These are phyloP conservation scores for Crithidia sp. DNA, from an alignment of 208 protist genomes.

Conservation along the genomic window DNA sequence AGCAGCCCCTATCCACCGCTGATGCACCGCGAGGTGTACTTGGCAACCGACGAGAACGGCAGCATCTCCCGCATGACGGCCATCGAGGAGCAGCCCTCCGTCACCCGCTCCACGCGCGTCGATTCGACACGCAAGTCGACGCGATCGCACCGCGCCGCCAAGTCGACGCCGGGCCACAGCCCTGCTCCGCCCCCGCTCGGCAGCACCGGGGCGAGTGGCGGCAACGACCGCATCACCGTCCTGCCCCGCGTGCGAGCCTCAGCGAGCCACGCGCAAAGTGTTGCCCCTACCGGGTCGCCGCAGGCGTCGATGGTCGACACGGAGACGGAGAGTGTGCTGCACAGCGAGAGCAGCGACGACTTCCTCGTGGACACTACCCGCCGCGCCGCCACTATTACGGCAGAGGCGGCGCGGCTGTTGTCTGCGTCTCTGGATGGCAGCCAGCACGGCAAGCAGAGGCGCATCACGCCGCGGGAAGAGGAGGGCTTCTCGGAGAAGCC, in stretches of 20 bases:
- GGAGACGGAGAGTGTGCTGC: constrained; percentile 16
- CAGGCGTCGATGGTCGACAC: constrained; percentile 8
- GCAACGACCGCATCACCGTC: constrained; percentile 13
- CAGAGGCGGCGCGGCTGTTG: too few species aligned
- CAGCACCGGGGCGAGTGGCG: constrained; percentile 6
- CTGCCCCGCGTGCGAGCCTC: constrained; percentile 16
- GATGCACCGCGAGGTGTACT: constrained; percentile 13
- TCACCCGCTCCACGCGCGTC: constrained; percentile 5
- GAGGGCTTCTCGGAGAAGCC: constrained; percentile 11
- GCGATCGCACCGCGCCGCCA: constrained; percentile 12
- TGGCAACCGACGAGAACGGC: constrained; percentile 23
- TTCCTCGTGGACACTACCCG: constrained; percentile 1
- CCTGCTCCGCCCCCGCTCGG: constrained; percentile 11
- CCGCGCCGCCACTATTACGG: background rate
- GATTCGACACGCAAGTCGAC: constrained; percentile 13
- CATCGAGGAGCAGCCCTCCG: constrained; percentile 26
- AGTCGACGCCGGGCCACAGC: constrained; percentile 5
- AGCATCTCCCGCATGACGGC: constrained; percentile 29
- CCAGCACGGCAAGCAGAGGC: too few species aligned
- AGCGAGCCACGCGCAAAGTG: constrained; percentile 9
- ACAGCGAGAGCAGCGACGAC: constrained; percentile 17
- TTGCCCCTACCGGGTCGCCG: constrained; percentile 2
- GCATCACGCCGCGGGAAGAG: background rate
- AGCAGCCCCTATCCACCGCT: constrained; percentile 7
- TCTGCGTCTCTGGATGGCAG: too few species aligned